Evolutionary conservation across 2,329 filamentous ascomycete species (phyloP), one percentile per base, ranked within the genome.

Genomic region (Hypomyces perniciosus): DNA sequence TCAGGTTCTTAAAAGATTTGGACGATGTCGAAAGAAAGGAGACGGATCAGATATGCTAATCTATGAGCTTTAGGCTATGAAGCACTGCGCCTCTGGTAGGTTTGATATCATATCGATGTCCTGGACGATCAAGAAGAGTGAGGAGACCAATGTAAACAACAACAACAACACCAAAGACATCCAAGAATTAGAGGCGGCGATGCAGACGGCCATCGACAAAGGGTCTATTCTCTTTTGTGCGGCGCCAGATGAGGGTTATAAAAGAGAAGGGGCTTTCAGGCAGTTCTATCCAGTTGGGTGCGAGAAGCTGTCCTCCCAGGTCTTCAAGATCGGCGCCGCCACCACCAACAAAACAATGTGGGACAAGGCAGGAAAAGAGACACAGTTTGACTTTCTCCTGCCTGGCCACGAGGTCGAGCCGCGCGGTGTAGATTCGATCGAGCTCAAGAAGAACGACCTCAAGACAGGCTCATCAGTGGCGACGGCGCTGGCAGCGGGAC

Each of bases 91-190:
- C n/a, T 26, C 9, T 27, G 30, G 43, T 10, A 20, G 34, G 26
- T 45, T 45, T 13, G 43, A 45, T 9, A 45, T 45, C 8, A 45
- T 45, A 7, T 45, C 43, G 6, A 45, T 45, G 43, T 45, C 43
- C n/a, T 45, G 43, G 43, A 45, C 43, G 8, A 35, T 35, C 8
- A 26, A 8, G 10, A 45, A 37, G 9, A 34, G 27, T 6, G 5
- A 37, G 12, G n/a, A 27, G 2, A 45, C 34, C 8, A 7, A 8
- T 2, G 6, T 20, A 27, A 31, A 45, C 12, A 20, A 34, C n/a
- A n/a, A 45, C 3, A 37, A 34, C 5, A 8, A 10, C 43, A 12
- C 33, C 34, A 6, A 42, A 29, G 10, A 29, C 12, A n/a, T 26
- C 40, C 6, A 10, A 6, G 5, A 28, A 41, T 8, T 29, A 8